Conservation (phyloP, 192 early-diverging fungal species). For the Mycoemilia scoparia region DNA sequence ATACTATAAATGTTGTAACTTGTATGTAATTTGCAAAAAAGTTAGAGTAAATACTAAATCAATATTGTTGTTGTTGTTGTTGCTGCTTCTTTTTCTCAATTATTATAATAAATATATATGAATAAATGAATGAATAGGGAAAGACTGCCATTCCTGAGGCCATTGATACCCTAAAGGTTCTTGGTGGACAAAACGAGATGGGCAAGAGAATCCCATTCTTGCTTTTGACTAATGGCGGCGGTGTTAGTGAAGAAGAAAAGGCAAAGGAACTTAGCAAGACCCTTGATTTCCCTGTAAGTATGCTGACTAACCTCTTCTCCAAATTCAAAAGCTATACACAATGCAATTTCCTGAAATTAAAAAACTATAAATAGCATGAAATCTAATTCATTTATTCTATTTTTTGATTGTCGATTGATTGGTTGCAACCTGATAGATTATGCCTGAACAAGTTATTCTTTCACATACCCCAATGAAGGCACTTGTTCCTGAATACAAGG, state of each 20-base stretch:
- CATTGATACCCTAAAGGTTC: slow-evolving; percentile 39
- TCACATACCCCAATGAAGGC: slow-evolving; percentile 75
- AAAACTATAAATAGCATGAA: too few relatives aligned
- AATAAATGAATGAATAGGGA: slow-evolving; percentile 28
- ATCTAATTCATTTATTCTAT: not conserved
- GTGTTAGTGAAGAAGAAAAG: slow-evolving; percentile 52
- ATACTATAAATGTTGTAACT: not conserved
- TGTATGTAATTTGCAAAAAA: not conserved
- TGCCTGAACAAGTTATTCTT: slow-evolving; percentile 47
- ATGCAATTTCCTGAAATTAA: too few relatives aligned
- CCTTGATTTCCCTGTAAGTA: slow-evolving; percentile 32
- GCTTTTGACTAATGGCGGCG: slow-evolving; percentile 79
- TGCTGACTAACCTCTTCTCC: too few relatives aligned
- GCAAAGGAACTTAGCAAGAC: slow-evolving; percentile 41
- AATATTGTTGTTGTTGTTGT: too few relatives aligned
- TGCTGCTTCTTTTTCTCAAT: not conserved
- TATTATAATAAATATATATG: not conserved
- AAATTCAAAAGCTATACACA: too few relatives aligned
- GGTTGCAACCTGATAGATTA: too few relatives aligned
- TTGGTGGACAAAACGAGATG: slow-evolving; percentile 35
- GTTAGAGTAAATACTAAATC: too few relatives aligned
- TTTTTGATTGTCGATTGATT: too few relatives aligned
- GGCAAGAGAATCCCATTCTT: slow-evolving; percentile 47
- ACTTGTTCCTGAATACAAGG: slow-evolving; percentile 36
- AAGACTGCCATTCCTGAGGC: slow-evolving; percentile 46